Evolutionary conservation across 805 yeast species (phyloP).

Genomic region (Teunomyces funiuensis): DNA sequence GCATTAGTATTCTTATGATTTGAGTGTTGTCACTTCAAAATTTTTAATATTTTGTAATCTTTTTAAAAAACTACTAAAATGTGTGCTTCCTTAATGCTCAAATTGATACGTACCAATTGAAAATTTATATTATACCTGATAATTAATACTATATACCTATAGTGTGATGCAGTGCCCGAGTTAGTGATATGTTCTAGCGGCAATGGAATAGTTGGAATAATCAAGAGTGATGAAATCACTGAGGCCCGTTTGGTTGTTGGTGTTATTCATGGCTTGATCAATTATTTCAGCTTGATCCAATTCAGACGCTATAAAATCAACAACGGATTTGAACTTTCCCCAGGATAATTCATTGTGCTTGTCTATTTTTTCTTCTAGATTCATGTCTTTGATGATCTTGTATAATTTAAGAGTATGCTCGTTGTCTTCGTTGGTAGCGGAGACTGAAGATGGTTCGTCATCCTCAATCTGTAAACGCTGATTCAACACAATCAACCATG

Average conservation of each 20-base stretch:
- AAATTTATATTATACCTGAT: not conserved
- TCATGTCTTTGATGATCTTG: slow-evolving; percentile 33
- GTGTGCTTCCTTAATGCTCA: not conserved
- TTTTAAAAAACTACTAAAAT: not conserved
- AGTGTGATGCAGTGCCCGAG: not conserved
- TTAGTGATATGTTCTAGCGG: slow-evolving; percentile 33
- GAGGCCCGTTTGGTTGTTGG: slow-evolving; percentile 14
- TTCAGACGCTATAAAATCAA: slow-evolving; percentile 45
- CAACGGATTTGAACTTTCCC: slow-evolving; percentile 43
- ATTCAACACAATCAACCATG: slow-evolving; percentile 52
- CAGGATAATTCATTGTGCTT: slow-evolving; percentile 45
- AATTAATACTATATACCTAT: not conserved
- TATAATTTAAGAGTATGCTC: slow-evolving; percentile 24
- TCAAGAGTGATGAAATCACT: slow-evolving; percentile 44
- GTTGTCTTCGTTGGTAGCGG: slow-evolving; percentile 5
- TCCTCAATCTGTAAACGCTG: slow-evolving; percentile 14
- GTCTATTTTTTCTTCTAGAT: slow-evolving; percentile 42
- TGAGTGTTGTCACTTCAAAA: too few relatives aligned
- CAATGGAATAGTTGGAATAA: slow-evolving; percentile 41
- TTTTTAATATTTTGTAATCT: not conserved
- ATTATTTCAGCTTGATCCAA: slow-evolving; percentile 30
- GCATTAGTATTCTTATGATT: too few relatives aligned
- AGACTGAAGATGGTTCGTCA: slow-evolving; percentile 3
- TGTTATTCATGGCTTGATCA: slow-evolving; percentile 16
- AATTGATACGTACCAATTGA: not conserved